A percentile compares a stretch with the other conserved stretches of the same genome.
Conservation (phyloP, 2,329 filamentous ascomycete species). For the Talaromyces sp. region DNA sequence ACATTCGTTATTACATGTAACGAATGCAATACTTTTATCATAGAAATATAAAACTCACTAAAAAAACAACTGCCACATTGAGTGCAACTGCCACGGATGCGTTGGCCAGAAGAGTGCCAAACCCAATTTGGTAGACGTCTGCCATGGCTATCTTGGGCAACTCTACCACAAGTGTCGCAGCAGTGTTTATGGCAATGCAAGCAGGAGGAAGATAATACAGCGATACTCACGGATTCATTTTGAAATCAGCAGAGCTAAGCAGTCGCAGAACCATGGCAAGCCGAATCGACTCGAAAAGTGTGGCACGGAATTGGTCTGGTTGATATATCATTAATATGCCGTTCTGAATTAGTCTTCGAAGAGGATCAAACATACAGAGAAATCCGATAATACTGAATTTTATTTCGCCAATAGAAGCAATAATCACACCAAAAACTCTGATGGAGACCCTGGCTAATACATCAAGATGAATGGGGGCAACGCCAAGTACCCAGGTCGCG, state of each 20-base stretch:
- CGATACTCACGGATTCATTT: constrained; percentile 83
- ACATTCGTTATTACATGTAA: background rate
- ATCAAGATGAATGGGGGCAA: constrained; percentile 75
- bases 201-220: constrained; percentile 87
- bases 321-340: background rate
- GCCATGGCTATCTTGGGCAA: constrained; percentile 58
- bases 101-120: constrained; percentile 62
- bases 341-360: too few relatives aligned
- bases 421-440: constrained; percentile 90
- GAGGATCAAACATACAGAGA: constrained; percentile 37
- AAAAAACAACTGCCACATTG: constrained; percentile 78
- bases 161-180: constrained; percentile 64
- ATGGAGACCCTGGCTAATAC: constrained; percentile 87
- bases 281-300: constrained; percentile 73
- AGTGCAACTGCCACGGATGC: constrained; percentile 70
- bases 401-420: constrained; percentile 93
- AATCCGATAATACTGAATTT: constrained; percentile 67
- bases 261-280: constrained; percentile 81
- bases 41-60: constrained; percentile 52
- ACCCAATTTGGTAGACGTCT: constrained; percentile 61
- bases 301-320: constrained; percentile 61
- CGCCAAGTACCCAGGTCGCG: constrained; percentile 79
- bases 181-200: constrained; percentile 72
- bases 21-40: constrained; percentile 1
- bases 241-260: constrained; percentile 69